Percentiles rank a stretch among this genome's conserved stretches.
phyloP scores from a whole-genome alignment of 2,329 filamentous ascomycete species.

The Madurella mycetomatis region DNA sequence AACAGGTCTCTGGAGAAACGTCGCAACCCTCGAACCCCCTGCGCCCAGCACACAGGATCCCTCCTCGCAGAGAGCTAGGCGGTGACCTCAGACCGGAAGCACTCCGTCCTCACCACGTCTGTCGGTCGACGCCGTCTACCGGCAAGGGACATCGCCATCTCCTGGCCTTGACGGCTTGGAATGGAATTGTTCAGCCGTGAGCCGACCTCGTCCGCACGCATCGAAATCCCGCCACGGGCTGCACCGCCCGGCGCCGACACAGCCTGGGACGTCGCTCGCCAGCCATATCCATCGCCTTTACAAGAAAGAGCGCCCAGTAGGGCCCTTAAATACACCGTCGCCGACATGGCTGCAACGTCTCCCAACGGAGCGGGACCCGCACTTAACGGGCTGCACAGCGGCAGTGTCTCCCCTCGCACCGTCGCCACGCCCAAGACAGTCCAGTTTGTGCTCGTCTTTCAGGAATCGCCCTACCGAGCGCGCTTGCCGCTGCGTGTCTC shows the following conservation, averaged over 20 bases:
- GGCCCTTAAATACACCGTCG: slow-evolving; percentile 22
- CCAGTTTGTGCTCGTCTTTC: slow-evolving; percentile 71
- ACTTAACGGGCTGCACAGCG: slow-evolving; percentile 32
- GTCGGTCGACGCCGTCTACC: slow-evolving; percentile 4
- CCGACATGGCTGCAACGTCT: slow-evolving; percentile 45
- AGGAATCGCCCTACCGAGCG: slow-evolving; percentile 64
- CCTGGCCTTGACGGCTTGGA: slow-evolving; percentile 19
- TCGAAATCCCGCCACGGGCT: slow-evolving; percentile 17
- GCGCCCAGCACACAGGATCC: neutral
- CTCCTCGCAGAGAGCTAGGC: slow-evolving; percentile 17
- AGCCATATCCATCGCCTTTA: slow-evolving; percentile 13
- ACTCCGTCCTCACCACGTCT: slow-evolving; percentile 11
- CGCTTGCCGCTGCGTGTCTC: slow-evolving; percentile 81
- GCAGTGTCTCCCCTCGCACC: slow-evolving; percentile 42
- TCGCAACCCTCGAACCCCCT: slow-evolving; percentile 1
- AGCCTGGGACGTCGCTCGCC: slow-evolving; percentile 24
- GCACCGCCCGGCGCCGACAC: slow-evolving; percentile 26
- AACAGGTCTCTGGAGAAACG: slow-evolving; percentile 8
- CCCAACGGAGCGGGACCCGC: slow-evolving; percentile 33
- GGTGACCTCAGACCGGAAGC: slow-evolving; percentile 17
- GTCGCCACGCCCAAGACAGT: slow-evolving; percentile 62
- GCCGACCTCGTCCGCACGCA: slow-evolving; percentile 26
- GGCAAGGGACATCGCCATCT: slow-evolving; percentile 10
- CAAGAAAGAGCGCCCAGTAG: slow-evolving; percentile 1
- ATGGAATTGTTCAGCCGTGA: slow-evolving; percentile 32